Percentiles rank a stretch among this genome's conserved stretches.
Conservation (phyloP, 2,329 filamentous ascomycete genomes). For the Thielaviopsis euricoi region DNA sequence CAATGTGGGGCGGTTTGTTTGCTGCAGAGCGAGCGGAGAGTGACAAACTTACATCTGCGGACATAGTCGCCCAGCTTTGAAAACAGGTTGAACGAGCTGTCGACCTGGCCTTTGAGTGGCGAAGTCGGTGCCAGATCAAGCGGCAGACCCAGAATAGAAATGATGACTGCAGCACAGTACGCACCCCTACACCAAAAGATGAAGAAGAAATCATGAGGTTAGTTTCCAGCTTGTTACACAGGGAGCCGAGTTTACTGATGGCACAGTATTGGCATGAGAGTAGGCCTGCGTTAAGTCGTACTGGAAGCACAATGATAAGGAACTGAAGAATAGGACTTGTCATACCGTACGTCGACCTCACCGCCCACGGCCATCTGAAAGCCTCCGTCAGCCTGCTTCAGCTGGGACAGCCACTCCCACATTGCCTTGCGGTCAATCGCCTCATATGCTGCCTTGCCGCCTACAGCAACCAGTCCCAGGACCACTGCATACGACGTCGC, state of each 20-base stretch:
- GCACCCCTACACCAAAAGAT: conserved; percentile 37
- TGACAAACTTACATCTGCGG: conserved; percentile 48
- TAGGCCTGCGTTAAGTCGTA: neutral
- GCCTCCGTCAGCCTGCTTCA: conserved; percentile 81
- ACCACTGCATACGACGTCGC: conserved; percentile 78
- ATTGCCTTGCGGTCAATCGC: conserved; percentile 67
- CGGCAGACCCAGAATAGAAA: conserved; percentile 71
- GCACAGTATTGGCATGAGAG: neutral
- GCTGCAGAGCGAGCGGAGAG: neutral
- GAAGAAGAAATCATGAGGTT: neutral
- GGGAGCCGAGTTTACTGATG: neutral
- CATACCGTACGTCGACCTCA: conserved; percentile 80
- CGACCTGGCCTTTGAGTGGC: conserved; percentile 6
- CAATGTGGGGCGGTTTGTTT: neutral
- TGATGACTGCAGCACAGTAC: conserved; percentile 76
- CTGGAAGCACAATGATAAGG: neutral
- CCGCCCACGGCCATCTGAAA: conserved; percentile 76
- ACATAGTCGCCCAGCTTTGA: conserved; percentile 56
- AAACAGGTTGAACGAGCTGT: conserved; percentile 7
- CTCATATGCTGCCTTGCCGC: conserved; percentile 55
- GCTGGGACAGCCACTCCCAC: conserved; percentile 76
- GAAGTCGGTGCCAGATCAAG: conserved; percentile 39
- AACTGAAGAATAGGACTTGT: conserved; percentile 8
- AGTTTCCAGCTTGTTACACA: neutral
- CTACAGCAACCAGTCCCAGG: conserved; percentile 62